Evolutionary conservation across 805 yeast genomes (phyloP).

Genomic region (Yamadazyma endophytica): DNA sequence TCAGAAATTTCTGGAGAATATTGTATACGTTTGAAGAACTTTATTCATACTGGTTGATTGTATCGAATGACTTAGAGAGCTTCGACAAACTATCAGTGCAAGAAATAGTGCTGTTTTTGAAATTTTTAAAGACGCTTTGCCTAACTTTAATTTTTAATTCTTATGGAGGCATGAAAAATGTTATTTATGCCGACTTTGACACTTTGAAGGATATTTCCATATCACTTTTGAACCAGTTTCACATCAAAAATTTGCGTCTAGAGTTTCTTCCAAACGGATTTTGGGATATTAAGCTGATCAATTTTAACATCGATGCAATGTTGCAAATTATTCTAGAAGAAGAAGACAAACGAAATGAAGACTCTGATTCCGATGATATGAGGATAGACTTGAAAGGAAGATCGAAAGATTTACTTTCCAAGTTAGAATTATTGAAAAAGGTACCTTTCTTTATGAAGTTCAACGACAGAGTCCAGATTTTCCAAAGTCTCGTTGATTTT

Average conservation of each 20-base stretch:
- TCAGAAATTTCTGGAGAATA: constrained; percentile 25
- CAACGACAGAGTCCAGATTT: constrained; percentile 65
- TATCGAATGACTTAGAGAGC: constrained; percentile 63
- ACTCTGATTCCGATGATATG: constrained; percentile 10
- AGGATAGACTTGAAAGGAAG: constrained; percentile 4
- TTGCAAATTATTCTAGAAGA: constrained; percentile 37
- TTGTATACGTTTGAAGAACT: constrained; percentile 55
- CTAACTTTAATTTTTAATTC: constrained; percentile 45
- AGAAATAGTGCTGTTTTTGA: constrained; percentile 38
- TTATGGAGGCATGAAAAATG: constrained; percentile 2
- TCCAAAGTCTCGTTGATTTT: constrained; percentile 55
- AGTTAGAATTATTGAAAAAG: constrained; percentile 50
- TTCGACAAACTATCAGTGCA: constrained; percentile 39
- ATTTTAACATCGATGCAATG: constrained; percentile 33
- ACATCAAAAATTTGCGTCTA: constrained; percentile 62
- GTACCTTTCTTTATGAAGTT: constrained; percentile 82
- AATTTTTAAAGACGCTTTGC: constrained; percentile 48
- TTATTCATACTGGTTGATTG: constrained; percentile 61
- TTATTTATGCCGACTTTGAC: constrained; percentile 7
- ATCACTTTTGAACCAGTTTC: constrained; percentile 59
- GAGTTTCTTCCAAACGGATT: constrained; percentile 44
- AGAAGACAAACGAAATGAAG: constrained; percentile 29
- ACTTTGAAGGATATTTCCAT: constrained; percentile 35
- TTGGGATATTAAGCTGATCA: constrained; percentile 45
- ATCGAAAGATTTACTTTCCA: constrained; percentile 14